Evolutionary conservation across 257 asterid genomes (phyloP), one percentile per base, ranked within the genome.

Genomic region (Cordia subcordata): DNA sequence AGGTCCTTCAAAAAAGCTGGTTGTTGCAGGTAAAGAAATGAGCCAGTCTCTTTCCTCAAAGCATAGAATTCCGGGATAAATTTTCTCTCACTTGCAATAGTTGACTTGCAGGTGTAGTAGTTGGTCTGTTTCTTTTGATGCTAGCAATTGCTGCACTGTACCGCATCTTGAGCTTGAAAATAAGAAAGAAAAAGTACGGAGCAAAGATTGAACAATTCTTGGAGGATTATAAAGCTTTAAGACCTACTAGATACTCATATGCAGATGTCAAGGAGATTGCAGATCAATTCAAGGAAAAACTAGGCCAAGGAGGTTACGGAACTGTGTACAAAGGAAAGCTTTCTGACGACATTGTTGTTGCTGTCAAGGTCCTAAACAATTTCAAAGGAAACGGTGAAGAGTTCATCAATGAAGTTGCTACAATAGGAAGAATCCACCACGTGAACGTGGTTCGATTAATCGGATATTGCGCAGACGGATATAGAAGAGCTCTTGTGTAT

Each of bases 381-480:
- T 50, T 67, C 47, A 77, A 82, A 62, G 94, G 94, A 9, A 71
- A 84, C 0, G 94, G 91, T 0, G 86, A 87, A 19, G 96, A 87
- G 3, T 84, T 87, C 71, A 60, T 85, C 71, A 87, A 81, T 46
- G 96, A 85, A 69, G 91, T 82, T 1, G 72, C 71, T 4, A 85
- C 94, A n/a, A 87, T 85, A 4, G 91, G 96, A 47, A 73, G 80
- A 19, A 82, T 85, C 40, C 94, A 82, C 51, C 94, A 85, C 32
- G 77, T 82, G 0, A 85, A 85, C 9, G 87, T 85, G 49, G 94
- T 87, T 1, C 86, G 94, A 20, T 57, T 87, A 14, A 76, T 82
- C 0, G 96, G 94, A 33, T 84, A 76, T 44, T 87, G 94, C 4
- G 88, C 96, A 4, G 96, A 87, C 55, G 96, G 96, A 10, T 81